Evolutionary conservation across 345 rosid genomes (phyloP).

Genomic region (Eucalyptus albens): DNA sequence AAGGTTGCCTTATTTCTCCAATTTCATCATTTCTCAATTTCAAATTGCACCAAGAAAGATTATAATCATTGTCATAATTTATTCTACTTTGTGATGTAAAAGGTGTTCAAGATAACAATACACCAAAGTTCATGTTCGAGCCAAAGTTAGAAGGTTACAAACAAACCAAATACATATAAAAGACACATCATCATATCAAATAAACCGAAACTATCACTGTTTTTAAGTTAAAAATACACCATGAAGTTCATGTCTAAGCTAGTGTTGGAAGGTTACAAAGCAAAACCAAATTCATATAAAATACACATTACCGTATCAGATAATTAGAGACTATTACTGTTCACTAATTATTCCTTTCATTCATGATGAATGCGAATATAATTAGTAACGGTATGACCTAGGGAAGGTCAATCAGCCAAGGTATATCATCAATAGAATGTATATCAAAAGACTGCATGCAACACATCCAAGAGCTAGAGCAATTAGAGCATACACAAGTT

Average conservation of each 20-base stretch:
- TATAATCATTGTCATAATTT: background rate
- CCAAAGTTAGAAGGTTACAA: background rate
- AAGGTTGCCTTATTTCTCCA: background rate
- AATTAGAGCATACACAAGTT: too few species aligned
- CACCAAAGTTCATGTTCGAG: background rate
- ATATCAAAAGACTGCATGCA: background rate
- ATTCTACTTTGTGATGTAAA: background rate
- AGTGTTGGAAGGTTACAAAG: background rate
- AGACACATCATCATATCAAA: background rate
- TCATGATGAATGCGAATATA: background rate
- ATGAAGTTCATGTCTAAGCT: background rate
- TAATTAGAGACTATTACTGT: background rate
- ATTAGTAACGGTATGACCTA: background rate
- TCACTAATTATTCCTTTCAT: background rate
- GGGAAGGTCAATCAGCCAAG: background rate
- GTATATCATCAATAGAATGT: background rate
- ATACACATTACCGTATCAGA: background rate
- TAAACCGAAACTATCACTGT: background rate
- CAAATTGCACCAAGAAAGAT: background rate
- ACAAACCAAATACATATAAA: background rate
- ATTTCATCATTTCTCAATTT: background rate
- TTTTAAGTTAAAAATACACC: background rate
- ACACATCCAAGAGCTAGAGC: background rate
- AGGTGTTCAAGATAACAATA: background rate
- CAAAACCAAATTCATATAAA: background rate